A percentile compares a stretch with the other conserved stretches of the same genome.
phyloP scores from a whole-genome alignment of 31 red algal species.

The Porphyra umbilicalis region DNA sequence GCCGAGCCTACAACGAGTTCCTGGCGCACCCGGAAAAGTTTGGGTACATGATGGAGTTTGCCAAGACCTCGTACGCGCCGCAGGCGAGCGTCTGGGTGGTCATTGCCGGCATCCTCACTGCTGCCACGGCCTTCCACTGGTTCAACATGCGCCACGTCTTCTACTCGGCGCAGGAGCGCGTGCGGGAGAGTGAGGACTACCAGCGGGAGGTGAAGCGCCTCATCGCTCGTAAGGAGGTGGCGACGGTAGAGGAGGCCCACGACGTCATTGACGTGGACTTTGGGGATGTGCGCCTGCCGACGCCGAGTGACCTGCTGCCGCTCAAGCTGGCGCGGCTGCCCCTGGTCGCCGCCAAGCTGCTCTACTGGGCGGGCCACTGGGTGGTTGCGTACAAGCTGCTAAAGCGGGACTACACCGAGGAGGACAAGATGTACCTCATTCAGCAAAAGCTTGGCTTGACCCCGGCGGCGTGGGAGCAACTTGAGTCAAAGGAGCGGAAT shows the following conservation, averaged over 20 bases:
- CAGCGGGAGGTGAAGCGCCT: conserved; percentile 38
- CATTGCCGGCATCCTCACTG: conserved; percentile 25
- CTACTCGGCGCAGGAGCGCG: conserved; percentile 10
- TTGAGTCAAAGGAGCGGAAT: conserved; percentile 12
- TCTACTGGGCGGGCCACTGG: conserved; percentile 49
- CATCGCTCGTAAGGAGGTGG: conserved; percentile 40
- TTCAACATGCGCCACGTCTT: conserved; percentile 56
- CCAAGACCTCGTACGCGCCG: conserved; percentile 46
- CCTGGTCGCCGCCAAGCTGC: not conserved
- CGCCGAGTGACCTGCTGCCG: conserved; percentile 29
- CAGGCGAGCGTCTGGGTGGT: conserved; percentile 47
- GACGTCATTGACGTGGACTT: conserved; percentile 52
- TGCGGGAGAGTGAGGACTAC: conserved; percentile 43
- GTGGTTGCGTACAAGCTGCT: conserved; percentile 50
- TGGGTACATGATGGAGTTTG: conserved; percentile 34
- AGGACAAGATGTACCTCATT: conserved; percentile 51
- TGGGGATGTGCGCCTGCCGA: conserved; percentile 38
- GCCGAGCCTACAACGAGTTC: conserved; percentile 67
- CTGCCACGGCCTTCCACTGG: conserved; percentile 54
- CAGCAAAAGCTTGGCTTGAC: conserved; percentile 26
- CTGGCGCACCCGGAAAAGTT: conserved; percentile 75
- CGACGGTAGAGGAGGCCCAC: conserved; percentile 40
- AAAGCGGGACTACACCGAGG: conserved; percentile 32
- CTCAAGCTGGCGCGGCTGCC: conserved; percentile 40
- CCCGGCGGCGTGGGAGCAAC: conserved; percentile 16